Base-by-base conservation (phyloP, 495 filamentous ascomycete genomes). In the Lichina pygmaea region DNA sequence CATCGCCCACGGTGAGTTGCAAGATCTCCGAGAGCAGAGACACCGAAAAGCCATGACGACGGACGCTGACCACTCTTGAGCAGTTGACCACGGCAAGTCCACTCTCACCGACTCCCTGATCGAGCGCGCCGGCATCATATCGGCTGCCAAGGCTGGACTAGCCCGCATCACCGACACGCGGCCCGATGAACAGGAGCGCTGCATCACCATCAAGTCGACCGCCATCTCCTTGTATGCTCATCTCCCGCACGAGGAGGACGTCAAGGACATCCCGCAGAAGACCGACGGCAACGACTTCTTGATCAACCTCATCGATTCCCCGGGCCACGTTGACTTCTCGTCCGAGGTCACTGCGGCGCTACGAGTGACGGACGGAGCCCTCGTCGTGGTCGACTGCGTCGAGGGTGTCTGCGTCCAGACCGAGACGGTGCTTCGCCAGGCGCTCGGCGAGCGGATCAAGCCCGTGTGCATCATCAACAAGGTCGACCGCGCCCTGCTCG, bases 161-260 rank as follows among this genome's bases (percentile, higher is more conserved):
- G 72, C 77, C 53, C 78, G 89, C 59, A 92, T 85, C 63, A 99
- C 86, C 56, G 89, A 99, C 69, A 99, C 89, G 48, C 79, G 89
- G 60, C 66, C 78, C 45, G 89, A 99, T 63, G 89, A 99, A 63
- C 89, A 99, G 67, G 89, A 99, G 55, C 85, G 89, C 73, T 81
- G 89, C 73, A 94, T 99, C 60, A 99, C 89, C 55, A 99, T 99
- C 76, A 99, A 99, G 77, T 99, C 89, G 45, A 99, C 89, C 44
- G 91, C 89, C 60, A 99, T 99, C 69, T 95, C 89, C 54, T 74
- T 99, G 49, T 99, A 93, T 67, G 84, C 83, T 57, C 70, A 75
- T 55, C 71, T 94, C 49, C 63, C 70, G 44, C 75, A 79, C 52
- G 68, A 71, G 44, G 89, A 93, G 52, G 89, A 95, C 62, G 56